Evolutionary conservation across 352 stramenopile species (phyloP).

Genomic region (Phytophthora nicotianae): DNA sequence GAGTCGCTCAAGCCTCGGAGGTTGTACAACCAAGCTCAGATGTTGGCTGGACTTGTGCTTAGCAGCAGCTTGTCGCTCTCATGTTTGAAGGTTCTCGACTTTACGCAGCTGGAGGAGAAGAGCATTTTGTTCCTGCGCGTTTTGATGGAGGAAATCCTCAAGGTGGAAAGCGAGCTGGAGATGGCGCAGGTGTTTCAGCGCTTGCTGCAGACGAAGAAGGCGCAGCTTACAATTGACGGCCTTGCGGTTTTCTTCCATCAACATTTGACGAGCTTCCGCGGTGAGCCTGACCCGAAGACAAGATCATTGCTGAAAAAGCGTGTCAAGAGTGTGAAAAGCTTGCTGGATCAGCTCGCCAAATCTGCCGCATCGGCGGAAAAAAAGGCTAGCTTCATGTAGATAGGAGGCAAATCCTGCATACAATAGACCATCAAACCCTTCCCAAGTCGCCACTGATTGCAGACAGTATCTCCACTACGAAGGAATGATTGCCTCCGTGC

Average conservation of each 20-base stretch:
- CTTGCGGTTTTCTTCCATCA: conserved; percentile 84
- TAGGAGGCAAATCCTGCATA: conserved; percentile 5
- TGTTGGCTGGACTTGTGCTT: conserved; percentile 79
- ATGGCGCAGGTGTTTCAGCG: conserved; percentile 79
- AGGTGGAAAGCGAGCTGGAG: conserved; percentile 64
- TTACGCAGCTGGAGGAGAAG: conserved; percentile 88
- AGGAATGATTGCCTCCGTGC: too few species aligned
- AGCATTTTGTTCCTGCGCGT: conserved; percentile 91
- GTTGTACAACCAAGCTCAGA: conserved; percentile 91
- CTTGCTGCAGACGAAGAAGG: conserved; percentile 81
- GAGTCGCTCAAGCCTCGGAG: conserved; percentile 82
- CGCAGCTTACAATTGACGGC: conserved; percentile 76
- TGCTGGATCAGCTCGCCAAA: conserved; percentile 74
- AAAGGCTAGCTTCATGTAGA: conserved; percentile 58
- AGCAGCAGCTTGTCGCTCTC: conserved; percentile 75
- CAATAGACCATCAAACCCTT: conserved; percentile 20
- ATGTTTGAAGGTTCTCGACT: conserved; percentile 93
- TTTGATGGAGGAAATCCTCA: conserved; percentile 74
- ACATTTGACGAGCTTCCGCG: conserved; percentile 67
- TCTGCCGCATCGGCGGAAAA: conserved; percentile 52
- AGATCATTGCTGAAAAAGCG: conserved; percentile 62
- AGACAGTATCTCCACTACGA: background rate
- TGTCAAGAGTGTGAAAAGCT: conserved; percentile 65
- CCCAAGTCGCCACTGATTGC: background rate
- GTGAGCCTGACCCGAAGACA: conserved; percentile 43